These are phyloP conservation scores for Chaetomiaceae sp. DNA, from an alignment of 2,329 filamentous ascomycete species.

Conservation along the genomic window DNA sequence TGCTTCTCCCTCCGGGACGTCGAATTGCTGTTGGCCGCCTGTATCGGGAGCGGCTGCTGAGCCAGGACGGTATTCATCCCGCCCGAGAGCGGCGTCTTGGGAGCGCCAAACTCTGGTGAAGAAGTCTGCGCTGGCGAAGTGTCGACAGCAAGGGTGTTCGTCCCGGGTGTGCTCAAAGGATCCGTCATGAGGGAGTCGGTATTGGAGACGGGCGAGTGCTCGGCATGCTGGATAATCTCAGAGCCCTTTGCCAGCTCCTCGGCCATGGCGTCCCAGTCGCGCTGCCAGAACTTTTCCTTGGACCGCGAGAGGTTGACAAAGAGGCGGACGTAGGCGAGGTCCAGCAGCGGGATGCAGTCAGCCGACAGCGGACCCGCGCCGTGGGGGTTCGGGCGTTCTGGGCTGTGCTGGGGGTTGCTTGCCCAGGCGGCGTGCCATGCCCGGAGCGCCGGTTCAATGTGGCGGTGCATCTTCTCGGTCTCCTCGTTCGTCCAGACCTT, in stretches of 20 bases:
- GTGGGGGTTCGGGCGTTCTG: conserved; percentile 80
- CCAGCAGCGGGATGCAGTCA: conserved; percentile 84
- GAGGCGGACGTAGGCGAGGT: conserved; percentile 85
- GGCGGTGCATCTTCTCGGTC: conserved; percentile 91
- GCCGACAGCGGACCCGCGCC: conserved; percentile 78
- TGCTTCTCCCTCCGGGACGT: conserved; percentile 77
- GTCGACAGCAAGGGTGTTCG: conserved; percentile 46
- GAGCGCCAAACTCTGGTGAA: conserved; percentile 42
- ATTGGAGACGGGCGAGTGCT: conserved; percentile 53
- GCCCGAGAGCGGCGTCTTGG: conserved; percentile 34
- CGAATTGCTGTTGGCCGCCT: conserved; percentile 36
- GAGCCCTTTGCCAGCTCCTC: conserved; percentile 76
- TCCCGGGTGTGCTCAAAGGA: conserved; percentile 43
- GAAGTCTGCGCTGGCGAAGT: conserved; percentile 50
- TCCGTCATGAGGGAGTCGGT: conserved; percentile 42
- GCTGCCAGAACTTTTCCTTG: conserved; percentile 90
- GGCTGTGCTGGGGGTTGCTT: conserved; percentile 75
- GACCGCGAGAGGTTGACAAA: conserved; percentile 90
- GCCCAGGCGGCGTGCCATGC: conserved; percentile 94
- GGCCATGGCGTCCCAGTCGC: conserved; percentile 88
- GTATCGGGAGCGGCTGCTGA: conserved; percentile 21
- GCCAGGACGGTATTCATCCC: conserved; percentile 22
- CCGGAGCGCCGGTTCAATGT: conserved; percentile 88
- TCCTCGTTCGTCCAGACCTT: conserved; percentile 88
- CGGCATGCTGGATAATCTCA: conserved; percentile 70